A percentile compares a stretch with the other conserved stretches of the same genome.
phyloP scores from a whole-genome alignment of 1,284 basidiomycete genomes.

The Boletus putidus region DNA sequence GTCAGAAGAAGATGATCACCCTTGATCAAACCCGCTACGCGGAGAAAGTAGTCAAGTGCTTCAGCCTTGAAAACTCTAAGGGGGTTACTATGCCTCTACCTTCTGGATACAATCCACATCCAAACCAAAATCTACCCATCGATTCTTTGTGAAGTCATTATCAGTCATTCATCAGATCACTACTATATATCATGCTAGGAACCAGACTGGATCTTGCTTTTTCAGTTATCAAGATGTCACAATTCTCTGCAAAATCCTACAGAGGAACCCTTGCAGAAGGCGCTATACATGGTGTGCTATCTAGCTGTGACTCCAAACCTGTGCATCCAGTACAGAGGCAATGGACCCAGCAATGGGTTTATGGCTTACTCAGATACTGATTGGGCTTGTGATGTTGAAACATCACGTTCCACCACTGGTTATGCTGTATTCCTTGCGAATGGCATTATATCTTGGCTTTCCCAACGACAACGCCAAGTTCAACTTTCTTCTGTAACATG shows the following conservation, averaged over 20 bases:
- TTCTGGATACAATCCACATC: background rate
- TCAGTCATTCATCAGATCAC: background rate
- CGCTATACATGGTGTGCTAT: background rate
- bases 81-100: background rate
- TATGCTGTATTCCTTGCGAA: too few species aligned
- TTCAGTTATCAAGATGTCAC: background rate
- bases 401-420: too few species aligned
- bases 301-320: too few species aligned
- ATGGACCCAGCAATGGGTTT: too few species aligned
- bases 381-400: too few species aligned
- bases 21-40: background rate
- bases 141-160: background rate
- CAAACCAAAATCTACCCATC: background rate
- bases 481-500: too few species aligned
- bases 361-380: too few species aligned
- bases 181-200: background rate
- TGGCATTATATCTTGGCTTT: too few species aligned
- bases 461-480: too few species aligned
- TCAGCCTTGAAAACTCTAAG: background rate
- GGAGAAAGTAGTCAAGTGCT: background rate
- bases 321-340: too few species aligned
- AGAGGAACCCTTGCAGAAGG: background rate
- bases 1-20: fast-evolving
- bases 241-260: background rate
- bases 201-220: background rate